Base-by-base conservation (phyloP, 2,329 filamentous ascomycete species). In the Colletotrichum sp. region DNA sequence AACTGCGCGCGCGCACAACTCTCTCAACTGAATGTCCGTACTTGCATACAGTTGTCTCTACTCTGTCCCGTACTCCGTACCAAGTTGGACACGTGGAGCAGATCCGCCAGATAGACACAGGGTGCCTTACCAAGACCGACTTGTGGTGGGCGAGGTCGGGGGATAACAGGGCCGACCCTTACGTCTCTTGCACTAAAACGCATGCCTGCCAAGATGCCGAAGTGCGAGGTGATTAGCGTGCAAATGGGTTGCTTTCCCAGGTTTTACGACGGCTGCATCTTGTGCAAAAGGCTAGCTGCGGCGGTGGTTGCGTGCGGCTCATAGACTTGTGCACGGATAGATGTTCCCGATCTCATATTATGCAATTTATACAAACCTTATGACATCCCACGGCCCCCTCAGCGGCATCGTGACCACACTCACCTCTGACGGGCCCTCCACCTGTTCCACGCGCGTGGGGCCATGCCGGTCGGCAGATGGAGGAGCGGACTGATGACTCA, bases 211-310 rank as follows among this genome's bases (percentile, higher is more conserved):
- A 61, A 70, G 58, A 65, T 60, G 66, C 52, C 71, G 71, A 71
- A 34, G 61, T 52, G 68, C 67, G 61, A 71, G 24, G 15, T 24
- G 48, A 52, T 52, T 52, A 52, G 43, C 43, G 43, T 52, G 43
- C 43, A 21, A 21, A 21, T 52, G 43, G 18, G 43, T 52, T 52
- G 43, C n/a, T 21, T 52, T 56, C 48, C 12, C 12, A 28, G n/a
- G 28, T 36, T 75, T 75, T 73, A 75, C 73, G 69, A 28, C 43
- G 64, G 69, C 73, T 75, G 73, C 73, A 75, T 62, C 32, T 64
- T 48, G 62, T 72, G 55, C 72, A 66, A 43, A 64, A 55, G 36
- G 26, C 48, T 62, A 55, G 43, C 43, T 48, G 62, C 56, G 68
- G n/a, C 43, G 43, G 43, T 52, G 43, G 24, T 58, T 56, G 62